Evolutionary conservation across 495 filamentous ascomycete genomes (phyloP), one percentile per base, ranked within the genome.

Genomic region (Friedmanniomyces simplex): DNA sequence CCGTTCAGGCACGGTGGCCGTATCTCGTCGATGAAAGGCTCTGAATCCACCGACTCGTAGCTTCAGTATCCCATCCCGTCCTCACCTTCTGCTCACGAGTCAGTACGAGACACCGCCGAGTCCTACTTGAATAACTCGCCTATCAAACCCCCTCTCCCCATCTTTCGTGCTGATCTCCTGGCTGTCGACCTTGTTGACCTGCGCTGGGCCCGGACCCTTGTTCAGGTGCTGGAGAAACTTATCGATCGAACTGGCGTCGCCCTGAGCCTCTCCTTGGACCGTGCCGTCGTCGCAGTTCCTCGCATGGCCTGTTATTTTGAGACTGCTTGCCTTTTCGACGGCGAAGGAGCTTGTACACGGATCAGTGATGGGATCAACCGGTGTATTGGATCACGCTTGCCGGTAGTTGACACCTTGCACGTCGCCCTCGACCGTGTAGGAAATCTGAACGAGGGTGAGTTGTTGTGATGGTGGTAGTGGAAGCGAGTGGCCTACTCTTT

Each of bases 261-360:
- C 91, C 65, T 96, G 91, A 1, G 84, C 89, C 72, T 96, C 91
- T 41, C 91, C 91, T 68, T 86, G 82, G n/a, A 96, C 89, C 69
- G 84, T 82, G 49, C 85, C 85, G 56, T 85, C 82, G 7, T 77
- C 71, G 0, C 82, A 86, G 66, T 96, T 96, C 37, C 80, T 76
- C 18, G 91, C 87, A 76, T 80, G 91, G 45, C 91, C 91, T 0
- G 84, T 91, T 7, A 96, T 63, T 1, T 73, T 75, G 60, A 85
- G 74, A 30, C 76, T 74, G 1, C 68, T 69, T 1, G 90, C 91
- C 58, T 82, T 79, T 60, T 82, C 82, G 53, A 79, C 76, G 0
- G 88, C 83, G 65, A 85, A 94, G 66, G 82, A 77, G 39, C 87
- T 89, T 22, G 1, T 14, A 0, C 52, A 20, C 42, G 24, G 52